Percentiles rank a stretch among this genome's conserved stretches.
Evolutionary conservation across 164 flowering plant genomes (phyloP).

Genomic region (Pachysandra terminalis): DNA sequence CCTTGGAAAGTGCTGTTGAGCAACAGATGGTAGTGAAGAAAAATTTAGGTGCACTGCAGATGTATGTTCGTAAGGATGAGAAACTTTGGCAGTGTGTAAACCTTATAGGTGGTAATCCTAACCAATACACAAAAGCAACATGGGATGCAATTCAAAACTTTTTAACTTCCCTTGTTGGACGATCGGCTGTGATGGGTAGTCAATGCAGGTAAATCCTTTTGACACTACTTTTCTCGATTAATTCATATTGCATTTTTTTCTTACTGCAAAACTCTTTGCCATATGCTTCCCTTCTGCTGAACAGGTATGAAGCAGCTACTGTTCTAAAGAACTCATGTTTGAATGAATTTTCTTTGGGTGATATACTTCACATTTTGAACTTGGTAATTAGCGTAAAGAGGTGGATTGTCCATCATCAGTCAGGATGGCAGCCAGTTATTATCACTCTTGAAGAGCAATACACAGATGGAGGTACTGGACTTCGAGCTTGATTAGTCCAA

Average conservation of each 20-base stretch:
- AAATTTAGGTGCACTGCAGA: slow-evolving; percentile 41
- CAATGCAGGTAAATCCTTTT: slow-evolving; percentile 55
- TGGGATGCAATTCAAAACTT: slow-evolving; percentile 67
- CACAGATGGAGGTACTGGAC: slow-evolving; percentile 19
- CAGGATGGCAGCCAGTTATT: slow-evolving; percentile 83
- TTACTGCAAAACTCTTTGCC: slow-evolving; percentile 2
- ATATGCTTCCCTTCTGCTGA: background rate
- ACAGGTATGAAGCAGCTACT: slow-evolving; percentile 78
- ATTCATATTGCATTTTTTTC: slow-evolving; percentile 1
- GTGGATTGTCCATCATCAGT: slow-evolving; percentile 63
- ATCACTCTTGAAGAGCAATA: slow-evolving; percentile 39
- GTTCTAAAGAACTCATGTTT: slow-evolving; percentile 54
- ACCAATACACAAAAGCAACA: slow-evolving; percentile 40
- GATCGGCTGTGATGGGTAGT: slow-evolving; percentile 52
- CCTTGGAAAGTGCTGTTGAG: slow-evolving; percentile 62
- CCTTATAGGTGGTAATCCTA: slow-evolving; percentile 50
- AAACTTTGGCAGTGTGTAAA: slow-evolving; percentile 75
- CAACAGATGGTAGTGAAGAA: slow-evolving; percentile 60
- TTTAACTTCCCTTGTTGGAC: slow-evolving; percentile 53
- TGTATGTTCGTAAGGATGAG: slow-evolving; percentile 60
- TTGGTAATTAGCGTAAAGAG: slow-evolving; percentile 44
- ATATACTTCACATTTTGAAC: slow-evolving; percentile 68
- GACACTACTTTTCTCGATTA: background rate
- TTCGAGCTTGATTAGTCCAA: slow-evolving; percentile 25
- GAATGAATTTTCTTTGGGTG: slow-evolving; percentile 57